A percentile compares a stretch with the other conserved stretches of the same genome.
Evolutionary conservation across 192 early-diverging fungal genomes (phyloP).

Genomic region (Coemansia sp.): DNA sequence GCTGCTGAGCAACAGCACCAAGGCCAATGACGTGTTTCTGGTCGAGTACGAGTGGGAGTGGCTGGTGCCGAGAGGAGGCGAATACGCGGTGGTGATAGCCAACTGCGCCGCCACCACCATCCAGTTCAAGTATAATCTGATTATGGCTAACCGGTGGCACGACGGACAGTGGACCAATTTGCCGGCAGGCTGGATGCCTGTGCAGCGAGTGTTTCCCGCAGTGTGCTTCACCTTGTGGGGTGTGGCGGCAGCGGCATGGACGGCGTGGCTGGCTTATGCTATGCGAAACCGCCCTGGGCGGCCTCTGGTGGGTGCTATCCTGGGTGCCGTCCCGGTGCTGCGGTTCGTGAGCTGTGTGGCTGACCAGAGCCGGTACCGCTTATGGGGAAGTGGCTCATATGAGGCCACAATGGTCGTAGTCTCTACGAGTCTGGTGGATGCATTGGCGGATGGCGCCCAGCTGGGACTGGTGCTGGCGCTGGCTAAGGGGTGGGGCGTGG

Average conservation of each 20-base stretch:
- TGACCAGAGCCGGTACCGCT: conserved; percentile 35
- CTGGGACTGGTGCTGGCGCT: conserved; percentile 31
- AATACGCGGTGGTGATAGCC: conserved; percentile 50
- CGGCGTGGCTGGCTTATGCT: conserved; percentile 3
- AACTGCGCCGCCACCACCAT: conserved; percentile 49
- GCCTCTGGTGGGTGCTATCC: conserved; percentile 15
- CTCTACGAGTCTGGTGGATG: conserved; percentile 44
- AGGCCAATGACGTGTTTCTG: conserved; percentile 44
- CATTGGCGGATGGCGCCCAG: conserved; percentile 39
- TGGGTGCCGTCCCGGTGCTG: conserved; percentile 33
- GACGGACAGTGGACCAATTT: conserved; percentile 46
- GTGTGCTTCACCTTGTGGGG: conserved; percentile 41
- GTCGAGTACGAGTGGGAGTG: conserved; percentile 53
- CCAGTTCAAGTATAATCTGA: conserved; percentile 54
- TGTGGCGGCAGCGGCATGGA: conserved; percentile 22
- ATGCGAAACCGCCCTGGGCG: neutral
- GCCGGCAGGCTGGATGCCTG: conserved; percentile 49
- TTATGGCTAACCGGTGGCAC: conserved; percentile 49
- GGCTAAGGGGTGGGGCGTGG: conserved; percentile 49
- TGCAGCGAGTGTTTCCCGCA: conserved; percentile 31
- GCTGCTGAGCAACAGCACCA: conserved; percentile 31
- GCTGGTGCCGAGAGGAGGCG: conserved; percentile 40
- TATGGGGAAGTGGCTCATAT: conserved; percentile 40
- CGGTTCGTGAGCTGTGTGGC: conserved; percentile 41
- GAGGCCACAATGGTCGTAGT: conserved; percentile 43